phyloP scores from a whole-genome alignment of 73 alveolate genomes.

The Stentor roeselii region DNA sequence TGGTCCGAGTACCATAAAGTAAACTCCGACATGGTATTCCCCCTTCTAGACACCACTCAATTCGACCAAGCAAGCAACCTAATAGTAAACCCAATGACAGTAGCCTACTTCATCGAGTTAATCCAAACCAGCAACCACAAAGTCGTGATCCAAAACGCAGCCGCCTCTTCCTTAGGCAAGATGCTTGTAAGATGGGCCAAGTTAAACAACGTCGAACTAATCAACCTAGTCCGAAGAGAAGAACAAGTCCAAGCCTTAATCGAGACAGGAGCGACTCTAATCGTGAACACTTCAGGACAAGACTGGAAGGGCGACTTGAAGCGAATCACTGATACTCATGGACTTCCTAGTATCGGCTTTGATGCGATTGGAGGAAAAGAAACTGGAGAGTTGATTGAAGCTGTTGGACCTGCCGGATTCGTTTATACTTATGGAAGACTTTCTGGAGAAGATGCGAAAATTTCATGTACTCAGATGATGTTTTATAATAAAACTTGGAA shows the following conservation, averaged over 20 bases:
- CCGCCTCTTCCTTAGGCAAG: conserved; percentile 66
- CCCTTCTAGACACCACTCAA: conserved; percentile 37
- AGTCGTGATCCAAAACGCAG: conserved; percentile 67
- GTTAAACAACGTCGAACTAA: conserved; percentile 39
- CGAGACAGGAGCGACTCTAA: conserved; percentile 46
- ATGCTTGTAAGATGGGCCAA: conserved; percentile 55
- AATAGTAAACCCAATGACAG: conserved; percentile 74
- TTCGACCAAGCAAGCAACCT: conserved; percentile 61
- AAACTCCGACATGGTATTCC: conserved; percentile 51
- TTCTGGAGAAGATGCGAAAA: conserved; percentile 33
- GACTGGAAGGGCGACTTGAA: conserved; percentile 32
- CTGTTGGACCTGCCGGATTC: conserved; percentile 29
- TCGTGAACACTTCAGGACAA: conserved; percentile 46
- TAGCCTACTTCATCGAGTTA: conserved; percentile 53
- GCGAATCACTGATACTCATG: conserved; percentile 28
- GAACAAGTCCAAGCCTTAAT: conserved; percentile 55
- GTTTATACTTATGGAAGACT: conserved; percentile 51
- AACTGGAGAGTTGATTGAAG: conserved; percentile 38
- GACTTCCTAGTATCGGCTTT: conserved; percentile 30
- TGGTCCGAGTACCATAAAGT: conserved; percentile 67
- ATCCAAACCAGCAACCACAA: conserved; percentile 34
- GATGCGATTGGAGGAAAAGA: conserved; percentile 64
- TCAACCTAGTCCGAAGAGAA: conserved; percentile 68
- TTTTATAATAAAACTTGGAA: conserved; percentile 25
- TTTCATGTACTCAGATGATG: conserved; percentile 40